phyloP scores from a whole-genome alignment of 116 monocot species.

The Zostera marina region DNA sequence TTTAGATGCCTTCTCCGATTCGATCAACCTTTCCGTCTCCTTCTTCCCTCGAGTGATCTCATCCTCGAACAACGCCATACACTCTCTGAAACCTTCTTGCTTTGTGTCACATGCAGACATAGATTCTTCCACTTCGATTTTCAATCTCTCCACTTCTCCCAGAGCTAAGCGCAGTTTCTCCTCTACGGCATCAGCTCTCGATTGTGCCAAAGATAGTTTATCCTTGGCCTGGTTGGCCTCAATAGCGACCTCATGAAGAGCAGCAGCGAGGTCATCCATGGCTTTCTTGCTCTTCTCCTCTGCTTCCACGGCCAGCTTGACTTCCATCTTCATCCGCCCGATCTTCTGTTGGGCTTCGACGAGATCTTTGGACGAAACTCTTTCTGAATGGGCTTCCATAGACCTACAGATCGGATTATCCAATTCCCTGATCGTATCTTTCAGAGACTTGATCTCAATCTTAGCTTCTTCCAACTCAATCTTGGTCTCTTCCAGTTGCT shows the following conservation, averaged over 20 bases:
- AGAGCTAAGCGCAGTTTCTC: conserved; percentile 13
- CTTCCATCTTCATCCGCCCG: conserved; percentile 26
- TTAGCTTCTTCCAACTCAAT: conserved; percentile 61
- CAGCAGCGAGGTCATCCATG: conserved; percentile 81
- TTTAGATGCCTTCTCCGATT: conserved; percentile 24
- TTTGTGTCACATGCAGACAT: conserved; percentile 41
- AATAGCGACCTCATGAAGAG: conserved; percentile 55
- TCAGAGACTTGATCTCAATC: conserved; percentile 38
- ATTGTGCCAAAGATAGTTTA: conserved; percentile 18
- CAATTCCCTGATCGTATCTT: conserved; percentile 9
- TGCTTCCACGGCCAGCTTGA: conserved; percentile 44
- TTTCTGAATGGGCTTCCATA: no score
- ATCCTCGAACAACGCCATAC: conserved; percentile 51
- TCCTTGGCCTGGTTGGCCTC: conserved; percentile 29
- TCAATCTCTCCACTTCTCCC: conserved; percentile 27
- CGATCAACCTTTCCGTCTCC: conserved; percentile 37
- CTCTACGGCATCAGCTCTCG: conserved; percentile 14
- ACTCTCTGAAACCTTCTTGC: conserved; percentile 44
- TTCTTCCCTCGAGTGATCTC: conserved; percentile 27
- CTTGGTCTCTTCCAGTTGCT: conserved; percentile 59
- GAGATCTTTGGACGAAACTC: background rate
- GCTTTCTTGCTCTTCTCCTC: conserved; percentile 87
- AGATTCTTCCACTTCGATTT: conserved; percentile 44
- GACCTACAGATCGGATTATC: background rate
- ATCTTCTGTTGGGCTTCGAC: conserved; percentile 22